Percentiles rank a stretch among this genome's conserved stretches.
Conservation (phyloP, 257 asterid genomes). For the Plantago elongata region DNA sequence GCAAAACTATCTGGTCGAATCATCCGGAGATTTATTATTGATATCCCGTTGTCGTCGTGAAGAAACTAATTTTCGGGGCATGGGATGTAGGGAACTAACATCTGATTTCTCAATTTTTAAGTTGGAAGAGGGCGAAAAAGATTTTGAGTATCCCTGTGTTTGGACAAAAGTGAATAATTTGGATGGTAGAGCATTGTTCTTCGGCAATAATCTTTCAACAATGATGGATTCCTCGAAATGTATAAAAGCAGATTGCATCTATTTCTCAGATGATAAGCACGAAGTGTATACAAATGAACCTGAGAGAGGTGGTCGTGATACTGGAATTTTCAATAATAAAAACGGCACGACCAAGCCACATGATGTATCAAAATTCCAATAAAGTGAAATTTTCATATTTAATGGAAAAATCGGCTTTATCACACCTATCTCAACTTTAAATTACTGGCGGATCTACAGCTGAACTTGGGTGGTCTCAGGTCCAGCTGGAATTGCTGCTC, state of each 20-base stretch:
- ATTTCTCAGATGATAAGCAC: not conserved
- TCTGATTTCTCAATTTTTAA: too few species aligned
- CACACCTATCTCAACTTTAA: too few species aligned
- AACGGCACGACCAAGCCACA: not conserved
- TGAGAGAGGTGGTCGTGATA: not conserved
- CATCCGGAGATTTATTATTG: too few species aligned
- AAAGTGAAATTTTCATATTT: too few species aligned
- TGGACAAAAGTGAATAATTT: not conserved
- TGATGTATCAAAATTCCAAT: not conserved
- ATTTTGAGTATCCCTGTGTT: not conserved
- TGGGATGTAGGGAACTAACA: too few species aligned
- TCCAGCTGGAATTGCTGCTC: too few species aligned
- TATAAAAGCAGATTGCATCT: slow-evolving; percentile 1
- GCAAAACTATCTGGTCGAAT: too few species aligned
- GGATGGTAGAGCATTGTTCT: not conserved
- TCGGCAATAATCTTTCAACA: not conserved
- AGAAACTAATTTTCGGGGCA: too few species aligned
- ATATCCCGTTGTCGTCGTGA: too few species aligned
- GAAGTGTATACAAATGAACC: not conserved
- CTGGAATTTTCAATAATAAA: not conserved
- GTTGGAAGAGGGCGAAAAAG: not conserved
- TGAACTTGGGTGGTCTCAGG: too few species aligned
- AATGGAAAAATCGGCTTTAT: too few species aligned
- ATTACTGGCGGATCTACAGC: too few species aligned
- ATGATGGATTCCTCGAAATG: not conserved